phyloP scores from a whole-genome alignment of 345 rosid genomes.

The Citrus hindsii region DNA sequence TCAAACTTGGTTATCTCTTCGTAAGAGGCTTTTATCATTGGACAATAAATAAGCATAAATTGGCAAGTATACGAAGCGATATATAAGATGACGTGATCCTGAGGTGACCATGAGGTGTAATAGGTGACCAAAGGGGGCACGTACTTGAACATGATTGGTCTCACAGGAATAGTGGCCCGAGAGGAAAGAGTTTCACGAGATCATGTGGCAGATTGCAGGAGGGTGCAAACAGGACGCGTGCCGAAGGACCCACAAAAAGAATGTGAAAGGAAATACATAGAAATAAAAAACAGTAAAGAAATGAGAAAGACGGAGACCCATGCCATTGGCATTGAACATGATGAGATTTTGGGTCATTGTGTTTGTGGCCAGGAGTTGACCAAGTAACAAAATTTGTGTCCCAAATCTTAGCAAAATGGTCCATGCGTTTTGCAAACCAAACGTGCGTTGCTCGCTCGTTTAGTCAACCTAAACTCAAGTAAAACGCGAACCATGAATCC shows the following conservation, averaged over 20 bases:
- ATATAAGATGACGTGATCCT: slow-evolving; percentile 19
- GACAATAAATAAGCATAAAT: not conserved
- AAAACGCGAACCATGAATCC: not conserved
- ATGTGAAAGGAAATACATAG: not conserved
- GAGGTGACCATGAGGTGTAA: slow-evolving; percentile 24
- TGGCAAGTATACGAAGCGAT: not conserved
- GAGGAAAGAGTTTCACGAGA: not conserved
- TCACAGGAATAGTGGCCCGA: not conserved
- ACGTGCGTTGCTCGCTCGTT: not conserved
- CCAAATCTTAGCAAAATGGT: not conserved
- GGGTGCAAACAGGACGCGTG: not conserved
- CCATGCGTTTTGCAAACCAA: slow-evolving; percentile 6
- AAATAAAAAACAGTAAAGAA: not conserved
- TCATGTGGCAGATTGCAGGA: not conserved
- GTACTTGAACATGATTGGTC: not conserved
- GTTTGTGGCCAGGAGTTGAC: slow-evolving; percentile 22
- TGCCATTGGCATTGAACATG: not conserved
- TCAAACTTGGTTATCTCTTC: no score
- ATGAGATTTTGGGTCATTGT: not conserved
- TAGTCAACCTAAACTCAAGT: slow-evolving; percentile 12
- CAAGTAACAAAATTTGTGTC: slow-evolving; percentile 2
- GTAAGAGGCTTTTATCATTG: not conserved
- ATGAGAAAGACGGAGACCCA: not conserved
- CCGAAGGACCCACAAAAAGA: not conserved
- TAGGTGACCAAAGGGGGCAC: not conserved